Percentiles rank a stretch among this genome's conserved stretches.
These are phyloP conservation scores for Blastobotrys raffinosifermentans DNA, from an alignment of 1,139 yeast genomes.

Conservation along the genomic window DNA sequence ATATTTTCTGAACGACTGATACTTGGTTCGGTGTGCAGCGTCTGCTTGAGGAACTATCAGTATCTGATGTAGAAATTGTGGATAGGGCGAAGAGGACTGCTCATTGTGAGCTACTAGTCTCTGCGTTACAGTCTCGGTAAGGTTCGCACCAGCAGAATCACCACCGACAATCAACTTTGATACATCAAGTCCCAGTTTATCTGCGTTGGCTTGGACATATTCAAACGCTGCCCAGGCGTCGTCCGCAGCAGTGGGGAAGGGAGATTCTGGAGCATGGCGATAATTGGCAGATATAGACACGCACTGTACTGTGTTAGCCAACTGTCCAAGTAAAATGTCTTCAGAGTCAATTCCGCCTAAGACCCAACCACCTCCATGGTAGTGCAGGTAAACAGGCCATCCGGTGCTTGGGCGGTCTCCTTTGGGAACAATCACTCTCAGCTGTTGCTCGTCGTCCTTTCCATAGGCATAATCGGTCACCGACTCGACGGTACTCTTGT, in stretches of 20 bases:
- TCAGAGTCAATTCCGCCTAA: conserved; percentile 44
- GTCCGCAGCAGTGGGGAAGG: conserved; percentile 45
- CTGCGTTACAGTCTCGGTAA: conserved; percentile 8
- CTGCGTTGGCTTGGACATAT: conserved; percentile 11
- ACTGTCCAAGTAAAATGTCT: conserved; percentile 31
- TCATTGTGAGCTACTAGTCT: conserved; percentile 10
- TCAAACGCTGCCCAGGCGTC: conserved; percentile 40
- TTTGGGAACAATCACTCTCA: conserved; percentile 38
- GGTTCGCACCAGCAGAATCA: conserved; percentile 13
- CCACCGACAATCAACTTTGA: conserved; percentile 11
- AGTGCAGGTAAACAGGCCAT: conserved; percentile 33
- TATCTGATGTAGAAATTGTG: conserved; percentile 6
- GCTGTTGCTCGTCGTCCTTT: not conserved
- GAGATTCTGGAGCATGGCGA: conserved; percentile 44
- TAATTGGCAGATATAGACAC: conserved; percentile 37
- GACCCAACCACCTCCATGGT: conserved; percentile 46
- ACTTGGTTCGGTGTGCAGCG: not conserved
- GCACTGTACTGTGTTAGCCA: conserved; percentile 11
- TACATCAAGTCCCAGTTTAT: conserved; percentile 9
- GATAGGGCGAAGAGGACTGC: conserved; percentile 10
- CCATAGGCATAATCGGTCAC: not conserved
- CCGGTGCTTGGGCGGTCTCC: conserved; percentile 37
- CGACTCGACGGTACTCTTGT: no score
- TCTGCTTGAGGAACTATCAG: conserved; percentile 7
- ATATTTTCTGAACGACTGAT: not conserved